phyloP scores from a whole-genome alignment of 331 rosid species.

The Pyracantha coccinea region DNA sequence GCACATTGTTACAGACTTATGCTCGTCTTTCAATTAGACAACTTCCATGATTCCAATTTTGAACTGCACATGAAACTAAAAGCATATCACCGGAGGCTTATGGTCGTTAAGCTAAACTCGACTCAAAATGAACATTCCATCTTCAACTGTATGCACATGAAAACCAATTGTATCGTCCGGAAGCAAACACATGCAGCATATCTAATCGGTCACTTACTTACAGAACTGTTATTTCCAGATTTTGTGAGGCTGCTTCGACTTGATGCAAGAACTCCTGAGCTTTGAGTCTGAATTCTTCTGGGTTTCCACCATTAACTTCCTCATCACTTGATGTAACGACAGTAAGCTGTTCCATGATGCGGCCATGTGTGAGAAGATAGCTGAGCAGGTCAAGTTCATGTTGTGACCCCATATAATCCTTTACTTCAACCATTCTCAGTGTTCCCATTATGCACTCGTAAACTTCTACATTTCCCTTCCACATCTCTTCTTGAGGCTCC shows the following conservation, averaged over 20 bases:
- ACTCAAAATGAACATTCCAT: too few species aligned
- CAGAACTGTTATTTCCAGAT: neutral
- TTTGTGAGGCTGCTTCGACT: neutral
- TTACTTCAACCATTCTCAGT: slow-evolving; percentile 24
- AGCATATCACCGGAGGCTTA: too few species aligned
- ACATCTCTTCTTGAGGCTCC: neutral
- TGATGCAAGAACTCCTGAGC: neutral
- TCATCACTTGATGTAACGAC: neutral
- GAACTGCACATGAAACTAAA: too few species aligned
- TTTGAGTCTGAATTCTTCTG: neutral
- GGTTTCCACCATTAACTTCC: neutral
- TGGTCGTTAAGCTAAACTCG: too few species aligned
- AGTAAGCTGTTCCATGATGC: neutral
- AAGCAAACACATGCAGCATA: neutral
- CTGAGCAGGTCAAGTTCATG: neutral
- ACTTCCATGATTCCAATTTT: too few species aligned
- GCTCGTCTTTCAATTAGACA: too few species aligned
- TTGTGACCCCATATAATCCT: neutral
- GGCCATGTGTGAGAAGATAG: neutral
- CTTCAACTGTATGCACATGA: too few species aligned
- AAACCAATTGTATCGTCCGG: neutral
- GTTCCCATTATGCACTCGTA: neutral
- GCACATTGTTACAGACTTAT: too few species aligned
- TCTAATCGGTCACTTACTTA: neutral
- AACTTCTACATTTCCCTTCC: neutral